Conservation (phyloP, 2,329 filamentous ascomycete species). For the Exophiala mesophila region DNA sequence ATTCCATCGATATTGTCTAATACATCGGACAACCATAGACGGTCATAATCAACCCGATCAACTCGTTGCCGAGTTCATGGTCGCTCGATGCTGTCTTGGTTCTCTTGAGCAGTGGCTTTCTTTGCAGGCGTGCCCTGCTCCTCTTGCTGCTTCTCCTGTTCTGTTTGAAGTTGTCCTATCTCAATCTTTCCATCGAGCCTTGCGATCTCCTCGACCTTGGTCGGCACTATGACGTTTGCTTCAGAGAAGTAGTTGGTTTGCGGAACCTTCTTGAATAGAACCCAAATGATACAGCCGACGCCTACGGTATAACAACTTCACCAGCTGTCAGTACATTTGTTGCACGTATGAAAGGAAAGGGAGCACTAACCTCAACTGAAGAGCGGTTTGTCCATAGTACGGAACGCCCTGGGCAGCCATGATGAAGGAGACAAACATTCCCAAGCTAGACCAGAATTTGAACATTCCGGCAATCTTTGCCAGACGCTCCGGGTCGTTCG, state of each 20-base stretch:
- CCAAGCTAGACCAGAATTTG: constrained; percentile 21
- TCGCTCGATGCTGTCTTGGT: too few species aligned
- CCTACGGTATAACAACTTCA: constrained; percentile 21
- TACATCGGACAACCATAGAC: too few species aligned
- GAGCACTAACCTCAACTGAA: constrained; percentile 13
- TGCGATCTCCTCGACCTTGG: constrained; percentile 17
- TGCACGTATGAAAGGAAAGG: too few species aligned
- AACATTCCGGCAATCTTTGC: constrained; percentile 20
- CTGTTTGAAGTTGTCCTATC: too few species aligned
- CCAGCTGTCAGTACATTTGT: too few species aligned
- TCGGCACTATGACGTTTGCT: constrained; percentile 24
- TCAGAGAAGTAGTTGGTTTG: constrained; percentile 27
- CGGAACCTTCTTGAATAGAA: constrained; percentile 19
- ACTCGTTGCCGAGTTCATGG: too few species aligned
- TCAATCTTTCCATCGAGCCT: constrained; percentile 12
- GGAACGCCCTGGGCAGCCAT: constrained; percentile 21
- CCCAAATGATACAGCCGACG: constrained; percentile 11
- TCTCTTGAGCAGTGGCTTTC: too few species aligned
- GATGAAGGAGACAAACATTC: constrained; percentile 26
- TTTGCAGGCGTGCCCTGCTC: too few species aligned
- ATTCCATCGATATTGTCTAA: too few species aligned
- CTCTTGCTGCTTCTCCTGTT: too few species aligned
- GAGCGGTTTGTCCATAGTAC: constrained; percentile 20
- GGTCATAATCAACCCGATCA: too few species aligned
- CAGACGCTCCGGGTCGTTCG: constrained; percentile 21